phyloP scores from a whole-genome alignment of 257 asterid species.

The Solanum arcanum region DNA sequence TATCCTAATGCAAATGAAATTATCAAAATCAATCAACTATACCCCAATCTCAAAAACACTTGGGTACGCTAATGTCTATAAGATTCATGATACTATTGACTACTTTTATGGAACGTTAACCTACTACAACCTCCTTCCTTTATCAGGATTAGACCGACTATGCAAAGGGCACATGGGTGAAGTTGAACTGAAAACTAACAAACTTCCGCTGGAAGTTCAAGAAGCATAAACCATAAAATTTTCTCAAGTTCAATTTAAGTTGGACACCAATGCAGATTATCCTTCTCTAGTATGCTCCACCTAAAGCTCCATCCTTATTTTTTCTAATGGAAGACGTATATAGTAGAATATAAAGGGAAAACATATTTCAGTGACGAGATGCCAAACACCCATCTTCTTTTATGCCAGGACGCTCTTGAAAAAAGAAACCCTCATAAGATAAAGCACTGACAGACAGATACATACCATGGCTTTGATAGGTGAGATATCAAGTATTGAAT shows the following conservation, averaged over 20 bases:
- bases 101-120: background rate
- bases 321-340: background rate
- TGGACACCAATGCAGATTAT: background rate
- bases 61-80: background rate
- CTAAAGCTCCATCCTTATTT: background rate
- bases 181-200: background rate
- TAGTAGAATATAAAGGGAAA: background rate
- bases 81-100: background rate
- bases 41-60: background rate
- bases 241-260: background rate
- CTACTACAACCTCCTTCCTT: background rate
- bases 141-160: background rate
- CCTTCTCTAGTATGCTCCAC: background rate
- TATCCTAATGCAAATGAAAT: background rate
- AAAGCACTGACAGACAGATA: background rate
- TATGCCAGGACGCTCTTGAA: background rate
- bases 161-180: background rate
- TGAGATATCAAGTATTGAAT: slow-evolving; percentile 53
- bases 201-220: background rate
- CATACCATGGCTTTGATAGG: slow-evolving; percentile 74
- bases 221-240: background rate
- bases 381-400: background rate
- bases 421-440: background rate
- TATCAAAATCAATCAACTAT: background rate
- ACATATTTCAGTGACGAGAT: background rate